Percentiles rank a stretch among this genome's conserved stretches.
phyloP scores from a whole-genome alignment of 2,329 filamentous ascomycete genomes.

The Paecilomyces dactylethromorphus region DNA sequence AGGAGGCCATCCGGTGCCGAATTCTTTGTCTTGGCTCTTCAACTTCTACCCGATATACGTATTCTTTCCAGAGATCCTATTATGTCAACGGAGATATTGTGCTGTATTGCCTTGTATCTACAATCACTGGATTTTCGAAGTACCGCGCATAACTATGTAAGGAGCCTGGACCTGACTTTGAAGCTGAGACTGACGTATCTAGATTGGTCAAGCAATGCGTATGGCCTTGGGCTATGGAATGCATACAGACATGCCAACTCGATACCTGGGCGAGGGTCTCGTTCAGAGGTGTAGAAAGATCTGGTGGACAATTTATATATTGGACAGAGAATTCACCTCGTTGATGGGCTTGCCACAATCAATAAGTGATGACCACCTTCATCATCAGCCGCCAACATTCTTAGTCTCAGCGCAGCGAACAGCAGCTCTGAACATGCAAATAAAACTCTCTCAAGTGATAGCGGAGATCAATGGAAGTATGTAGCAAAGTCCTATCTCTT shows the following conservation, averaged over 20 bases:
- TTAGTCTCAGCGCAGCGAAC: slow-evolving; percentile 31
- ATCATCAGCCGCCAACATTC: slow-evolving; percentile 41
- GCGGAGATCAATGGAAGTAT: slow-evolving; percentile 40
- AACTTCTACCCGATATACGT: slow-evolving; percentile 32
- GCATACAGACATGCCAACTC: slow-evolving; percentile 46
- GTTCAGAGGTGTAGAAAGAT: slow-evolving; percentile 44
- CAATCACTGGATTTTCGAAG: slow-evolving; percentile 46
- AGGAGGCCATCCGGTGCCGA: slow-evolving; percentile 42
- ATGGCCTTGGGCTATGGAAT: slow-evolving; percentile 46
- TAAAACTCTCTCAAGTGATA: slow-evolving; percentile 40
- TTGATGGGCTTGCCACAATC: slow-evolving; percentile 48
- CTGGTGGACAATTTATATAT: slow-evolving; percentile 51
- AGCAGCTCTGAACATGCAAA: slow-evolving; percentile 39
- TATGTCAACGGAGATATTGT: slow-evolving; percentile 44
- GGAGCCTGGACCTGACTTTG: slow-evolving; percentile 2
- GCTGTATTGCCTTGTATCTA: slow-evolving; percentile 47
- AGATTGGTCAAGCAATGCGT: slow-evolving; percentile 48
- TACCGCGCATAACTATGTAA: slow-evolving; percentile 41
- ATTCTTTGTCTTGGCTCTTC: slow-evolving; percentile 41
- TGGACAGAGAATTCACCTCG: slow-evolving; percentile 50
- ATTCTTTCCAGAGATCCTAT: slow-evolving; percentile 34
- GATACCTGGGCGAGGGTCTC: slow-evolving; percentile 32
- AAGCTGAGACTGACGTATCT: background rate
- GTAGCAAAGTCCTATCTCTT: slow-evolving; percentile 8
- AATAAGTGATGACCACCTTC: slow-evolving; percentile 46